Conservation (phyloP, 164 flowering plant genomes). For the Aristolochia californica region DNA sequence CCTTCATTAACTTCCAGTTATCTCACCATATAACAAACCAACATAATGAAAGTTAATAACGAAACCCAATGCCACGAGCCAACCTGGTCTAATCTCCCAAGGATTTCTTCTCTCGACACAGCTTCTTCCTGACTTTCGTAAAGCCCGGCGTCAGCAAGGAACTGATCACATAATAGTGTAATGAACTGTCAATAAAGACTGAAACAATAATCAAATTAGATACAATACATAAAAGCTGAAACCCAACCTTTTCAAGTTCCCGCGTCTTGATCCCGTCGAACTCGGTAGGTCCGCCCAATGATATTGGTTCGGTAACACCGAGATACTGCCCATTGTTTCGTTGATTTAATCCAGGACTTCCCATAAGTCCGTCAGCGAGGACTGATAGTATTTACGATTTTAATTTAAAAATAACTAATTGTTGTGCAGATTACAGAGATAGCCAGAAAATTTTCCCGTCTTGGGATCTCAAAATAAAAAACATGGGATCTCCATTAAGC, state of each 20-base stretch:
- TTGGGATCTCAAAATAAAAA: neutral
- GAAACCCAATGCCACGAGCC: neutral
- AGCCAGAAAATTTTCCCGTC: neutral
- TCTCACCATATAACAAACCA: neutral
- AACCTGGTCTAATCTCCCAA: constrained; percentile 96
- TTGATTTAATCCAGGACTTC: constrained; percentile 8
- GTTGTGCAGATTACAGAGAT: neutral
- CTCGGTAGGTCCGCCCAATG: constrained; percentile 42
- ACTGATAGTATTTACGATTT: neutral
- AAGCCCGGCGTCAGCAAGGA: constrained; percentile 55
- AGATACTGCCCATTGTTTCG: constrained; percentile 14
- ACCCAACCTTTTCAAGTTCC: constrained; percentile 45
- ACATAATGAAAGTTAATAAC: neutral
- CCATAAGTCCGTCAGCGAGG: constrained; percentile 11
- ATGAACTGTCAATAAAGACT: neutral
- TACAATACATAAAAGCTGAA: neutral
- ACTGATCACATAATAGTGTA: constrained; percentile 27
- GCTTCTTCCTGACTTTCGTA: constrained; percentile 87
- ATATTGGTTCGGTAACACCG: constrained; percentile 43
- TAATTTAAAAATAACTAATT: neutral
- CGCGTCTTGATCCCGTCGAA: constrained; percentile 25
- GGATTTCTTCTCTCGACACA: constrained; percentile 86
- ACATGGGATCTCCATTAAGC: no score
- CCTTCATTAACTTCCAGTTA: neutral
- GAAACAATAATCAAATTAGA: no score